Evolutionary conservation across 495 filamentous ascomycete genomes (phyloP).

Genomic region (Podospora australis): DNA sequence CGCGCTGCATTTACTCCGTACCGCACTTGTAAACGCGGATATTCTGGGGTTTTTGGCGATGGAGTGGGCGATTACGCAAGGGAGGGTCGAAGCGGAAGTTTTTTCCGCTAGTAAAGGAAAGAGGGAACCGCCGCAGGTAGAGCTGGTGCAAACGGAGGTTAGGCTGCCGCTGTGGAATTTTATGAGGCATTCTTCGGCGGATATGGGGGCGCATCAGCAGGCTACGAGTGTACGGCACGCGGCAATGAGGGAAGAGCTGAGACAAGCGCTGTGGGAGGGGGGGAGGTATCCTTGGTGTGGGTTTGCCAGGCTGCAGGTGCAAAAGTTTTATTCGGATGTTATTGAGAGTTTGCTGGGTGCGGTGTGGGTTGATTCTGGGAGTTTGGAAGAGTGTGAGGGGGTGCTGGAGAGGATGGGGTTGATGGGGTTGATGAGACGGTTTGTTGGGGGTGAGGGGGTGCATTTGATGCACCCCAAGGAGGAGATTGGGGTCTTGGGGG

Average conservation of each 20-base stretch:
- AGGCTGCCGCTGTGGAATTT: conserved; percentile 57
- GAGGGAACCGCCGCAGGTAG: background rate
- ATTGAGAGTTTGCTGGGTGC: conserved; percentile 79
- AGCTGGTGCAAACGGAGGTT: conserved; percentile 12
- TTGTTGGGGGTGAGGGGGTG: conserved; percentile 54
- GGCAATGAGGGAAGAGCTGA: conserved; percentile 44
- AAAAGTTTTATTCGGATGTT: conserved; percentile 83
- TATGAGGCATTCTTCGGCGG: conserved; percentile 51
- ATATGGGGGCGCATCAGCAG: conserved; percentile 37
- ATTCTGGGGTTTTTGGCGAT: conserved; percentile 84
- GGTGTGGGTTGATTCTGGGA: conserved; percentile 75
- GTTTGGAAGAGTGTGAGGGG: conserved; percentile 45
- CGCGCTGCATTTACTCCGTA: conserved; percentile 67
- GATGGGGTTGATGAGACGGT: conserved; percentile 51
- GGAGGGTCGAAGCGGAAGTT: conserved; percentile 20
- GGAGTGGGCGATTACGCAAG: conserved; percentile 37
- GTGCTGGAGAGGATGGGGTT: conserved; percentile 63
- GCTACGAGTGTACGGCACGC: conserved; percentile 43
- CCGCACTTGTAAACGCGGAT: conserved; percentile 74
- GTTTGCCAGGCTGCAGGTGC: conserved; percentile 57
- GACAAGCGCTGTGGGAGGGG: conserved; percentile 32
- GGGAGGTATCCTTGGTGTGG: conserved; percentile 66
- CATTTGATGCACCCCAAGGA: conserved; percentile 71
- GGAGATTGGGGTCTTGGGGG: conserved; percentile 53
- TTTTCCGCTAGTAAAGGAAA: conserved; percentile 1